These are phyloP conservation scores for Irpex rosettiformis DNA, from an alignment of 1,284 basidiomycete genomes.

Conservation along the genomic window DNA sequence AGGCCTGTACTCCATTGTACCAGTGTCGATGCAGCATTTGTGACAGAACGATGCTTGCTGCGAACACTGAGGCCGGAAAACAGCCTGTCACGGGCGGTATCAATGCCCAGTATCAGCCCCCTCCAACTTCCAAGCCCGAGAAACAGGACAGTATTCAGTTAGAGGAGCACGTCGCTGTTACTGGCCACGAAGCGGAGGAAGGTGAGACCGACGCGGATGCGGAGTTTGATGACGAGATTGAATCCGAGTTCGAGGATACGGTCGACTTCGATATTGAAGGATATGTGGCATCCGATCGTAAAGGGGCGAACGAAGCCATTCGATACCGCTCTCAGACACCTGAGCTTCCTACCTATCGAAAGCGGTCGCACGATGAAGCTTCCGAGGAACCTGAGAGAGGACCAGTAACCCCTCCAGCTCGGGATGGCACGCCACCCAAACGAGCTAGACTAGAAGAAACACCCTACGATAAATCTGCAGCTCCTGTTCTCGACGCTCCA, in stretches of 20 bases:
- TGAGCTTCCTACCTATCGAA: constrained; percentile 17
- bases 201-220: constrained; percentile 21
- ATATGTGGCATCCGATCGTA: background rate
- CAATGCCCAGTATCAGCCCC: constrained; percentile 16
- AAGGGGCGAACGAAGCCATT: constrained; percentile 17
- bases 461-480: constrained; percentile 1
- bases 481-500: constrained; percentile 7
- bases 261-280: background rate
- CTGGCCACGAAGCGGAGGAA: constrained; percentile 19
- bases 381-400: constrained; percentile 11
- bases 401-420: constrained; percentile 20
- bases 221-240: constrained; percentile 18
- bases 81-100: constrained; percentile 8
- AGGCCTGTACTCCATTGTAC: constrained; percentile 66
- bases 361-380: constrained; percentile 9
- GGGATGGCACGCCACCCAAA: constrained; percentile 30
- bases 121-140: constrained; percentile 8
- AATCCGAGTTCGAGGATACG: constrained; percentile 14
- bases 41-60: constrained; percentile 53
- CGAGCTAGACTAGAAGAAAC: constrained; percentile 20
- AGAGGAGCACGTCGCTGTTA: constrained; percentile 6
- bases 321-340: constrained; percentile 16
- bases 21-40: constrained; percentile 70
- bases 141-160: constrained; percentile 18
- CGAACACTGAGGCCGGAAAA: constrained; percentile 36